Evolutionary conservation across 148 eudicot genomes (phyloP).

Genomic region (Vaccinium darrowii): DNA sequence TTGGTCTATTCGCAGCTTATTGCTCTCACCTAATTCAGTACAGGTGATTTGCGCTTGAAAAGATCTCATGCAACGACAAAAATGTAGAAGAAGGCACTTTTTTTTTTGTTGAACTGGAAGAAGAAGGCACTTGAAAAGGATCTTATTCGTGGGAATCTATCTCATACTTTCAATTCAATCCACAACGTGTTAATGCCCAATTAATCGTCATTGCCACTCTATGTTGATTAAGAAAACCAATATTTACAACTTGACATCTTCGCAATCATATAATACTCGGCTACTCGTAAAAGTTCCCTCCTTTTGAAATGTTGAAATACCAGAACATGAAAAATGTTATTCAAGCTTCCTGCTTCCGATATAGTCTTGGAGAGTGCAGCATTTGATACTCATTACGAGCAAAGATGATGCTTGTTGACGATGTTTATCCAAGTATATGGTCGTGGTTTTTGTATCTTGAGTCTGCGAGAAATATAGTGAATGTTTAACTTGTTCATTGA

Average conservation of each 20-base stretch:
- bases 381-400: not conserved
- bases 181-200: not conserved
- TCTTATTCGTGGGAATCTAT: not conserved
- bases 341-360: not conserved
- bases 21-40: not conserved
- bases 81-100: not conserved
- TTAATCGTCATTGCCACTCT: not conserved
- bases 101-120: not conserved
- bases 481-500: not conserved
- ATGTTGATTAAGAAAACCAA: too few relatives aligned
- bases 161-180: not conserved
- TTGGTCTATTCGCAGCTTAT: not conserved
- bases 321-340: not conserved
- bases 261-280: too few relatives aligned
- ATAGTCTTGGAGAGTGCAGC: not conserved
- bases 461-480: not conserved
- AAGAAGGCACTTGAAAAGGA: not conserved
- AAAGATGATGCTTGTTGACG: not conserved
- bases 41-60: not conserved
- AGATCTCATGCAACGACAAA: not conserved
- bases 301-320: too few relatives aligned
- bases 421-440: not conserved
- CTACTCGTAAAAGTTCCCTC: too few relatives aligned
- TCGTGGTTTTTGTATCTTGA: not conserved
- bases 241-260: too few relatives aligned